Evolutionary conservation across 169 alveolate species (phyloP).

Genomic region (Plasmodium adleri): DNA sequence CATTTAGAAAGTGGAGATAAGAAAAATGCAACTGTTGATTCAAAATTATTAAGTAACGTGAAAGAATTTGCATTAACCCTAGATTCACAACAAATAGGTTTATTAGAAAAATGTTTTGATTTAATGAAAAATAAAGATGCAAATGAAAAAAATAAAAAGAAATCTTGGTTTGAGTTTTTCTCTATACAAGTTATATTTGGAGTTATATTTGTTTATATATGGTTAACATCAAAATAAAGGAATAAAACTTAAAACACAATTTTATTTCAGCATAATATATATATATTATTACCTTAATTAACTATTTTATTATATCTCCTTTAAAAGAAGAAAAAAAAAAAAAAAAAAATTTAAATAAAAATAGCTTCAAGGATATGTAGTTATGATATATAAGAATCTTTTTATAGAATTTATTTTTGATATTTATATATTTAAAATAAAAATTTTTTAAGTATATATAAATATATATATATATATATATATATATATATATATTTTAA

Average conservation of each 20-base stretch:
- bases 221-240: conserved; percentile 61
- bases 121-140: conserved; percentile 41
- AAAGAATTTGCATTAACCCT: conserved; percentile 59
- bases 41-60: conserved; percentile 25
- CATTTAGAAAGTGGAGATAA: conserved; percentile 22
- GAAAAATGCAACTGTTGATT: conserved; percentile 14
- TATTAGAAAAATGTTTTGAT: conserved; percentile 70
- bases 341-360: no score
- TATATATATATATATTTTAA: no score
- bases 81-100: conserved; percentile 67
- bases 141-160: conserved; percentile 44
- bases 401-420: no score
- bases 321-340: no score
- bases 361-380: no score
- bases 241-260: background rate
- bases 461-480: no score
- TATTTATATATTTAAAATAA: no score
- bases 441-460: no score
- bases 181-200: conserved; percentile 73
- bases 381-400: no score
- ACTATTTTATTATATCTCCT: no score
- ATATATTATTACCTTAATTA: no score
- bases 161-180: conserved; percentile 74
- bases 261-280: no score
- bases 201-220: conserved; percentile 66